Evolutionary conservation across 2,329 filamentous ascomycete species (phyloP), one percentile per base, ranked within the genome.

Genomic region (Trichoderma arundinaceum): DNA sequence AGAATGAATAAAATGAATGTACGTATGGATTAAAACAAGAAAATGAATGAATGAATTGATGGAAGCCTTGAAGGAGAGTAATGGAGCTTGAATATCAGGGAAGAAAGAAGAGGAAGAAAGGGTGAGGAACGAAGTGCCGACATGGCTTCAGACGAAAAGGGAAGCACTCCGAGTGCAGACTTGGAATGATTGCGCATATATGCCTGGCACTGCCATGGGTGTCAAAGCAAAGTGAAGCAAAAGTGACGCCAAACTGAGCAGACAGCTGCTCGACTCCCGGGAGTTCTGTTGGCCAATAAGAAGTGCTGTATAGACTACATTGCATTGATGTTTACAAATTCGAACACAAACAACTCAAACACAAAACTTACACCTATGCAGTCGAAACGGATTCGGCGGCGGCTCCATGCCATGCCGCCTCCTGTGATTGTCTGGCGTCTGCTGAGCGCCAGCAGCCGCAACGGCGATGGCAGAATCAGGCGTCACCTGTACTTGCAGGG

Each of bases 381-480:
- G 69, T 17, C 77, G 76, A 67, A 78, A 78, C 0, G 77, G 77
- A 71, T 78, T 75, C 44, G 74, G 74, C 22, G 75, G 76, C 48
- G 65, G 61, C 8, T 43, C 65, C 38, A 43, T 44, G 38, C 41
- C 57, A 17, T 38, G 46, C 39, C 61, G 58, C 39, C 71, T 69
- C 22, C 69, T 68, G 41, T 74, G 71, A 46, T 76, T 68, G 61
- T 69, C 64, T 4, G 70, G 66, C 52, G 67, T 70, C 43, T 59
- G 58, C 68, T 74, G 67, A 71, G 39, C 49, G 28, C 46, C 58
- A 48, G 44, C 58, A 51, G 58, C 59, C 15, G 22, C 22, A 4
- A 53, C 48, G 38, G 59, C 59, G 22, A 62, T 33, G 48, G 59
- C 48, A 41, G 48, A 51, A 46, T 67, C 41, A 12, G 65, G 68